phyloP scores from a whole-genome alignment of 2,329 filamentous ascomycete species.

The Cercospora sp. region DNA sequence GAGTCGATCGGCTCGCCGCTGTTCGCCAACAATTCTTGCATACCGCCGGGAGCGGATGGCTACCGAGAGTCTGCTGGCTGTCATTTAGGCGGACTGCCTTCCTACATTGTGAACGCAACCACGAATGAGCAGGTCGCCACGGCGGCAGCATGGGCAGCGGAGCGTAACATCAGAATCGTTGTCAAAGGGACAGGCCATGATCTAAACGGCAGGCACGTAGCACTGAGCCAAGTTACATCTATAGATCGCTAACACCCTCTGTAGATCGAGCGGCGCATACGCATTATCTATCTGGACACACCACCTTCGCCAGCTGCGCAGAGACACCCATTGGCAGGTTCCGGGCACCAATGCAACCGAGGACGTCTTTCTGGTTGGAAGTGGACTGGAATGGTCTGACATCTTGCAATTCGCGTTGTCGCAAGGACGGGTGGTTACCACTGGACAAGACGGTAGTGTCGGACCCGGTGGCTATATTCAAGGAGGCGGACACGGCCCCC shows the following conservation, averaged over 20 bases:
- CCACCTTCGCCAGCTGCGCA: slow-evolving; percentile 16
- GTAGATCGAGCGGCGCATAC: slow-evolving; percentile 21
- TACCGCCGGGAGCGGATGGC: slow-evolving; percentile 33
- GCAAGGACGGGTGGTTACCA: slow-evolving; percentile 23
- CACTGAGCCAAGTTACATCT: background rate
- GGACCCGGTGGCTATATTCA: slow-evolving; percentile 56
- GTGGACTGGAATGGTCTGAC: slow-evolving; percentile 29
- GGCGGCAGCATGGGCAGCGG: slow-evolving; percentile 36
- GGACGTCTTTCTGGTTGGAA: slow-evolving; percentile 31
- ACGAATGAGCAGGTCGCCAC: slow-evolving; percentile 31
- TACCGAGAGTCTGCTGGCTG: slow-evolving; percentile 35
- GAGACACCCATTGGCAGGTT: slow-evolving; percentile 9
- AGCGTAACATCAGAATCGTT: slow-evolving; percentile 19
- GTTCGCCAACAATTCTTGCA: slow-evolving; percentile 40
- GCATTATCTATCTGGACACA: slow-evolving; percentile 25
- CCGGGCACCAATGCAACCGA: slow-evolving; percentile 7
- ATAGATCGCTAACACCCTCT: background rate
- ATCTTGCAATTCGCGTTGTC: slow-evolving; percentile 25
- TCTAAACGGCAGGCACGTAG: slow-evolving; percentile 19
- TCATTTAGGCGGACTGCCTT: slow-evolving; percentile 35
- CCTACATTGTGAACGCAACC: slow-evolving; percentile 41
- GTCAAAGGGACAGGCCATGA: slow-evolving; percentile 28
- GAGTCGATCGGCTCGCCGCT: slow-evolving; percentile 38
- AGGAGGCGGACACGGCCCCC: slow-evolving; percentile 59
- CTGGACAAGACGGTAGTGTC: slow-evolving; percentile 22